Base-by-base conservation (phyloP, 73 alveolate species). In the Paramecium caudatum region DNA sequence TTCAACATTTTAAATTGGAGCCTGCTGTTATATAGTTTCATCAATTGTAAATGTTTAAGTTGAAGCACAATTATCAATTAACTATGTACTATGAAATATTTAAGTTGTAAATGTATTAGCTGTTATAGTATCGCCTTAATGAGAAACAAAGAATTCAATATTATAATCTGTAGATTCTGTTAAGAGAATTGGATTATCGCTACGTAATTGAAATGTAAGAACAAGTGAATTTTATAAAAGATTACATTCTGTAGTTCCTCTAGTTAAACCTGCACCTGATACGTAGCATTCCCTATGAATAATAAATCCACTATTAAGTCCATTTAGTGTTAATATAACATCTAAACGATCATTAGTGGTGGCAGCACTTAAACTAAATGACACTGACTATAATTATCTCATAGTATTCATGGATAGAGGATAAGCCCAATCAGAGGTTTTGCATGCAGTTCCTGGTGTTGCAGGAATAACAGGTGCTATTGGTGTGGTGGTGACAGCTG, bases 281-380 rank as follows among this genome's bases (percentile, higher is more conserved):
- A 74, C 16, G 43, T 74, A 74, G 27, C 88, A 74, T 74, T 74
- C 62, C 43, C 88, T 74, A 21, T 41, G 46, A 45, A 41, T 15
- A 15, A 74, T 45, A 15, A 74, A 74, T 74, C 69, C 88, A 27
- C 39, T 43, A 74, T 30, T 19, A 21, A 45, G 6, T 2, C 41
- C 37, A 74, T 3, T 19, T 15, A 74, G 1, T 19, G 88, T 74
- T 4, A 74, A 25, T 1, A 27, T 27, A 6, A 74, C 47, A 74
- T 74, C 68, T 1, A 74, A n/a, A 16, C 88, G n/a, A 41, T 74
- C 88, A 4, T 74, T 74, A 4, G 88, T 74, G 8, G 65, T 13
- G 43, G 36, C 68, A 27, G 17, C 17, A 41, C 69, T 74, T 15
- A 74, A 16, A 13, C 17, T n/a, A n/a, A 68, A 34, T 1, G 47